Conservation (phyloP, 768 basidiomycete species). For the Agaricus blazei region DNA sequence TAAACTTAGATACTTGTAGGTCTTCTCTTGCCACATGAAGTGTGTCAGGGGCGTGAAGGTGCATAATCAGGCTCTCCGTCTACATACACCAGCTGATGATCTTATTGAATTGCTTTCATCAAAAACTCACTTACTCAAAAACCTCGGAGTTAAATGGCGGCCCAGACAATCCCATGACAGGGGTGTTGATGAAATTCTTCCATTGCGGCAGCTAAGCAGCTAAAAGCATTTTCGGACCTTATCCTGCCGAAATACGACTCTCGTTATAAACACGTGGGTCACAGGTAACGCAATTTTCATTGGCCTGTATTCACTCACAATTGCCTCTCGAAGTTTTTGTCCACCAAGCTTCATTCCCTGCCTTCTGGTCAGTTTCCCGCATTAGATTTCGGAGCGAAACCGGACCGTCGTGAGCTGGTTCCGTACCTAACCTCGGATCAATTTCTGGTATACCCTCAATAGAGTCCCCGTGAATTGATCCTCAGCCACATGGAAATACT, state of each 20-base stretch:
- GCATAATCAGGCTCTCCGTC: too few relatives aligned
- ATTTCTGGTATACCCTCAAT: not conserved
- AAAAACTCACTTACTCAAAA: not conserved
- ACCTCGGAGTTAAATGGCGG: not conserved
- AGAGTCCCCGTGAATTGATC: not conserved
- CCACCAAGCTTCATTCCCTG: too few relatives aligned
- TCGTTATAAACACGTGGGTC: too few relatives aligned
- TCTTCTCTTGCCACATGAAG: too few relatives aligned
- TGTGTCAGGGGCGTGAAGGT: too few relatives aligned
- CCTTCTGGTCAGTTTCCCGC: not conserved
- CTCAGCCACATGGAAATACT: not conserved
- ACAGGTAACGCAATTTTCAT: too few relatives aligned
- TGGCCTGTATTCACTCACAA: too few relatives aligned
- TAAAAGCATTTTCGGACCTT: too few relatives aligned
- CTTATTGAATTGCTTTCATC: not conserved
- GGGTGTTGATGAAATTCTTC: not conserved
- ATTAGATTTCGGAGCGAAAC: not conserved
- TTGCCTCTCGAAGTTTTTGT: too few relatives aligned
- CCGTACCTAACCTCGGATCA: conserved; percentile 3
- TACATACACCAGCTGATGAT: too few relatives aligned
- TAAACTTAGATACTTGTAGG: too few relatives aligned
- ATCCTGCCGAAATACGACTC: too few relatives aligned
- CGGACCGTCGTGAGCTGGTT: not conserved
- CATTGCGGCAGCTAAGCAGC: not conserved
- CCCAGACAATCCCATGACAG: not conserved